phyloP scores from a whole-genome alignment of 768 basidiomycete species.

The Boletus vinaceobasis region DNA sequence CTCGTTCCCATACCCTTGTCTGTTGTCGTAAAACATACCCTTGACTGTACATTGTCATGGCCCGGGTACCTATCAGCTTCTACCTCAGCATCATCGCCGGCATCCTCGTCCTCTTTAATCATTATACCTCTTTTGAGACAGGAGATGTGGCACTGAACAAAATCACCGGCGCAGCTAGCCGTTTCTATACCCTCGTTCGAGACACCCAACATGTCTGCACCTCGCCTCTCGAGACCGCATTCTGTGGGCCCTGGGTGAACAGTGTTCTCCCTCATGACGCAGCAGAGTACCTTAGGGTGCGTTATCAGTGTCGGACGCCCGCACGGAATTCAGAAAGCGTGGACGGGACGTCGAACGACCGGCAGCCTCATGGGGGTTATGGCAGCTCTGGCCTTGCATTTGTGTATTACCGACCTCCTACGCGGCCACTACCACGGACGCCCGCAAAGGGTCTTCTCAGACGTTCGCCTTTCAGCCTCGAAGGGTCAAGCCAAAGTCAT shows the following conservation, averaged over 20 bases:
- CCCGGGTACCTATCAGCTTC: slow-evolving; percentile 14
- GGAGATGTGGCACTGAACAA: slow-evolving; percentile 17
- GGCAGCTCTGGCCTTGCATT: too few relatives aligned
- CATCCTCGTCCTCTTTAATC: slow-evolving; percentile 18
- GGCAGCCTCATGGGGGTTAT: neutral
- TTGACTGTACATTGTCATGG: neutral
- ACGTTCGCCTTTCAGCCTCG: neutral
- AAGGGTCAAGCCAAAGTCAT: neutral
- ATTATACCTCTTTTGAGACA: slow-evolving; percentile 12
- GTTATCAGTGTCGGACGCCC: slow-evolving; percentile 5
- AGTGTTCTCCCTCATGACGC: neutral
- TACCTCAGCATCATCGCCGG: slow-evolving; percentile 17
- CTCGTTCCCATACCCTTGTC: too few relatives aligned
- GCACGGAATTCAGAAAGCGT: neutral
- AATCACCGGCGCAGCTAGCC: too few relatives aligned
- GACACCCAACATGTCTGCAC: slow-evolving; percentile 1
- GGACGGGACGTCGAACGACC: neutral
- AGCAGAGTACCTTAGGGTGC: neutral
- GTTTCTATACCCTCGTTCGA: too few relatives aligned
- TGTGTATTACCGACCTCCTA: neutral
- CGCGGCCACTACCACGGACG: neutral
- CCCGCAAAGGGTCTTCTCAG: neutral
- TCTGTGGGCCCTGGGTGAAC: slow-evolving; percentile 1
- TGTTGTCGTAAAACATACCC: neutral
- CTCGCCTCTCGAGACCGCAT: neutral